Conservation (phyloP, 202 grass and related monocot species). For the Dendrocalamus latiflorus region DNA sequence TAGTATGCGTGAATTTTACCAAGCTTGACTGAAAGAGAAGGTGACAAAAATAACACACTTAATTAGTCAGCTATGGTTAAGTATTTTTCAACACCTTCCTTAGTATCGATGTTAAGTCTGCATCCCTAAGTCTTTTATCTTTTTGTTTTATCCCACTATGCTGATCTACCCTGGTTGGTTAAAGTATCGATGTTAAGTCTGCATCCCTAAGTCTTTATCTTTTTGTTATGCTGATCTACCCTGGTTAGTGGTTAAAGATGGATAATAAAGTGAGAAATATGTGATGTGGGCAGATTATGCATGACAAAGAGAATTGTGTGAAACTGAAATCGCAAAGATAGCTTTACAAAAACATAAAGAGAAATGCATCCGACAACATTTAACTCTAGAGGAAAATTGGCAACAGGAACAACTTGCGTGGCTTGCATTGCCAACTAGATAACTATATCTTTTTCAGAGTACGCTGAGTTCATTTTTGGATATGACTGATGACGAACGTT, state of each 20-base stretch:
- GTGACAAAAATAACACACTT: background rate
- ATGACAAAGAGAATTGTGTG: background rate
- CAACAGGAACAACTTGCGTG: background rate
- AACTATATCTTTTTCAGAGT: background rate
- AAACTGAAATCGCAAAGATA: background rate
- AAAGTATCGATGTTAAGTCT: background rate
- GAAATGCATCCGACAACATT: background rate
- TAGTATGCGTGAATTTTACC: background rate
- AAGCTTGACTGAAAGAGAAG: background rate
- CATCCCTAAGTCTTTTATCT: background rate
- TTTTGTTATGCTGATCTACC: background rate
- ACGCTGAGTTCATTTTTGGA: too few species aligned
- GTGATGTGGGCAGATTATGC: background rate
- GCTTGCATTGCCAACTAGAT: background rate
- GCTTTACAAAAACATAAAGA: background rate
- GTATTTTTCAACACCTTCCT: background rate
- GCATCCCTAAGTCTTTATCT: background rate
- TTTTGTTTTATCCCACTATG: background rate
- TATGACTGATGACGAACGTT: too few species aligned
- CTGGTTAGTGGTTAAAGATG: background rate
- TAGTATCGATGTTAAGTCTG: background rate
- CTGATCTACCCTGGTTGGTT: background rate
- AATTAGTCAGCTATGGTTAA: background rate
- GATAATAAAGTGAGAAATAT: background rate
- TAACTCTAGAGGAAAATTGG: background rate